Base-by-base conservation (phyloP, 1,139 yeast species). In the Debaryomycetaceae sp. region DNA sequence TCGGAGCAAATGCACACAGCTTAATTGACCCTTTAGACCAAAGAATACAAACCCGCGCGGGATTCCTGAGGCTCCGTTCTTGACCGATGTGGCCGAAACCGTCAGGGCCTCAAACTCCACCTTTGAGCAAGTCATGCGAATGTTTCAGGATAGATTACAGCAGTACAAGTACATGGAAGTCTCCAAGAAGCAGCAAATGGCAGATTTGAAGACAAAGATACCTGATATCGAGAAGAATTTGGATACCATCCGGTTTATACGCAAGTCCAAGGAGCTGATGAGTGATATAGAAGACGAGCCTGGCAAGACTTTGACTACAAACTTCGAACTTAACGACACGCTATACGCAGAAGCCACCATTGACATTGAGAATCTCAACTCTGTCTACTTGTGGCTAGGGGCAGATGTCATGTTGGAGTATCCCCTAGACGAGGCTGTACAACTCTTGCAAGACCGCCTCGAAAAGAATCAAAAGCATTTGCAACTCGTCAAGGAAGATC, bases 341-440 rank as follows among this genome's bases (percentile, higher is more conserved):
- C 64, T 90, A 29, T 90, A 76, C 49, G 80, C 96, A 12, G 74
- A 75, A 36, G 98, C 98, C 2, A 66, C 66, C 22, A 66, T 90
- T 23, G 73, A 80, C 29, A 49, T 62, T 14, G 53, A 61, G 23
- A 54, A 49, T 22, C 47, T 62, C 35, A 45, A 62, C 23, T 55
- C 66, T 2, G 98, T 90, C 2, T 75, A 74, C 38, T 65, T 90
- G 31, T 90, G 98, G 98, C 66, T 90, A 14, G 99, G 99, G 8
- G 97, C 99, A 1, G 95, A 87, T 45, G 92, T 90, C 13, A 90
- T 90, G 98, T 64, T 92, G 45, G 98, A 90, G 50, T 90, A 90
- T 50, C 87, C 95, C 4, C 62, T 85, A 22, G 80, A 73, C 26
- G 98, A 90, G 50, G 98, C 98, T 2, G 68, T 77, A 28, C 76